Evolutionary conservation across 768 basidiomycete species (phyloP).

Genomic region (Paxillus rubicundulus): DNA sequence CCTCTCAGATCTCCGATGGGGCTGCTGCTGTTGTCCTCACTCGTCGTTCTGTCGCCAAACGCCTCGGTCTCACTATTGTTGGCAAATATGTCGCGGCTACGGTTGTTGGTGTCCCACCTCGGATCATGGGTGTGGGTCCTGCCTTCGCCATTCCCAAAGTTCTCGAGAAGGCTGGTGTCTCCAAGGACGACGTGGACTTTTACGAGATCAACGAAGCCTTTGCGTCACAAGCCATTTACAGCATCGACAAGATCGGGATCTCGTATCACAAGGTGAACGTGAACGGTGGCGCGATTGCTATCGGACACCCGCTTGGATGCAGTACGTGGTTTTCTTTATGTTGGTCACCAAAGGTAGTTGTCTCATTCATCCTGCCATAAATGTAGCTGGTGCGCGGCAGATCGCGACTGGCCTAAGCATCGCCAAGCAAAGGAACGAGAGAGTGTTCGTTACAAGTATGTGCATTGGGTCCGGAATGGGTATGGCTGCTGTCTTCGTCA

Average conservation of each 20-base stretch:
- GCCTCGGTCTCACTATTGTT: conserved; percentile 79
- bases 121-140: conserved; percentile 91
- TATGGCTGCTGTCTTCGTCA: conserved; percentile 85
- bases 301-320: conserved; percentile 86
- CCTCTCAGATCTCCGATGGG: conserved; percentile 89
- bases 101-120: conserved; percentile 78
- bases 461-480: conserved; percentile 91
- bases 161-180: conserved; percentile 64
- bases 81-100: conserved; percentile 79
- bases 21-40: conserved; percentile 87
- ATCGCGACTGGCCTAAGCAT: conserved; percentile 82
- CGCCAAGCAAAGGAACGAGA: conserved; percentile 70
- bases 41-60: conserved; percentile 75
- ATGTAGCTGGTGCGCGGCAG: conserved; percentile 76
- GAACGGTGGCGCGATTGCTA: conserved; percentile 84
- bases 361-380: conserved; percentile 6
- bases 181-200: conserved; percentile 76
- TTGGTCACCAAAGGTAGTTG: neutral
- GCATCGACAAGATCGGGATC: conserved; percentile 65
- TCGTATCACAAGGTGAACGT: conserved; percentile 80
- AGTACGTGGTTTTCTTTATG: conserved; percentile 47
- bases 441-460: conserved; percentile 88
- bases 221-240: conserved; percentile 78
- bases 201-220: conserved; percentile 94
- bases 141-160: conserved; percentile 81